phyloP scores from a whole-genome alignment of 1,284 basidiomycete genomes.

The Cutaneotrichosporon cyanovorans region DNA sequence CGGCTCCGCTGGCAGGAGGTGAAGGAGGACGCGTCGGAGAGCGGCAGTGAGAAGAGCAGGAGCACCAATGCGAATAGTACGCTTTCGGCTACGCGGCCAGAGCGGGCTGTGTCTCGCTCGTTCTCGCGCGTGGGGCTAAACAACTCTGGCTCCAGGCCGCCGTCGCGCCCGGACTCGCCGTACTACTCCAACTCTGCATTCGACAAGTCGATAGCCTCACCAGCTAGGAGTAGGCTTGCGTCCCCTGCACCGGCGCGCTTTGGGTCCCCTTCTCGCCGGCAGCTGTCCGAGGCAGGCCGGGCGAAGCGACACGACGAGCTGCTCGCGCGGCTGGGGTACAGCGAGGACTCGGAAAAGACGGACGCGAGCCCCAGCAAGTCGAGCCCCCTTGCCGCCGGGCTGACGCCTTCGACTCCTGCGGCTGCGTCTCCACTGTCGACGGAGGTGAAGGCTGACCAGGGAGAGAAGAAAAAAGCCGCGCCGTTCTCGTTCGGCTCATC shows the following conservation, averaged over 20 bases:
- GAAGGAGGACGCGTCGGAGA: not conserved
- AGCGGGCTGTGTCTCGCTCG: not conserved
- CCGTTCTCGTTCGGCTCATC: slow-evolving; percentile 4
- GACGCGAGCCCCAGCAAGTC: not conserved
- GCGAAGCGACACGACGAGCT: slow-evolving; percentile 16
- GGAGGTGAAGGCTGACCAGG: not conserved
- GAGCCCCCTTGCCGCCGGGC: not conserved
- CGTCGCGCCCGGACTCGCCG: slow-evolving; percentile 7
- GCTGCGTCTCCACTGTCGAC: slow-evolving; percentile 1
- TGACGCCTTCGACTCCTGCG: not conserved
- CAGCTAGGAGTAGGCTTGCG: slow-evolving; percentile 2
- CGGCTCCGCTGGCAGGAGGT: slow-evolving; percentile 13
- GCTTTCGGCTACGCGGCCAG: not conserved
- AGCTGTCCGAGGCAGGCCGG: slow-evolving; percentile 11
- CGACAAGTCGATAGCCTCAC: slow-evolving; percentile 5
- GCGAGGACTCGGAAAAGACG: not conserved
- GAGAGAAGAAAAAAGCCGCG: not conserved
- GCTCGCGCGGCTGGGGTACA: slow-evolving; percentile 10
- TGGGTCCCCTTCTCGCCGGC: not conserved
- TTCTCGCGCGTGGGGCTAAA: slow-evolving; percentile 1
- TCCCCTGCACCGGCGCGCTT: slow-evolving; percentile 3
- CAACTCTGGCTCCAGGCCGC: slow-evolving; percentile 6
- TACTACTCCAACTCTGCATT: slow-evolving; percentile 8
- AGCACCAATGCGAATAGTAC: not conserved
- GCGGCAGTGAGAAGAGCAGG: not conserved